These are phyloP conservation scores for Ceratocystis cubensis DNA, from an alignment of 2,329 filamentous ascomycete genomes.

Conservation along the genomic window DNA sequence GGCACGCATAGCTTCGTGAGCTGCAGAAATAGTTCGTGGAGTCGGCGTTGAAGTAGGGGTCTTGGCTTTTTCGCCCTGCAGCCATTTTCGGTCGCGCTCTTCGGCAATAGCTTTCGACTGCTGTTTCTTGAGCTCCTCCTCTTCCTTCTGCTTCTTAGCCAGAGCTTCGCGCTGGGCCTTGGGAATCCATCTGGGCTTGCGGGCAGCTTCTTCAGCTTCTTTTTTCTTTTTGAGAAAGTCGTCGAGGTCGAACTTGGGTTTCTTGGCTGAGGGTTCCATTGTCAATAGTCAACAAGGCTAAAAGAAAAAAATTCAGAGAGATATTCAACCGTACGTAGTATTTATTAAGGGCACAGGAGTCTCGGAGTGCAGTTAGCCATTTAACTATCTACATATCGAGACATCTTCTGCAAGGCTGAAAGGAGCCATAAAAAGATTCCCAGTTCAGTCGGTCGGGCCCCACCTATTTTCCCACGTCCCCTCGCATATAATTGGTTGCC, in stretches of 20 bases:
- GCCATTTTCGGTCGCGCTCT: constrained; percentile 20
- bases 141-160: constrained; percentile 64
- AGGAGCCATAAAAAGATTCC: background rate
- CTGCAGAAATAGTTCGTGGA: constrained; percentile 17
- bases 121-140: constrained; percentile 35
- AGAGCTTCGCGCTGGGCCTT: constrained; percentile 71
- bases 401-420: background rate
- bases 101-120: constrained; percentile 15
- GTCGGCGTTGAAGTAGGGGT: background rate
- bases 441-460: background rate
- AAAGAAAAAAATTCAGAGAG: background rate
- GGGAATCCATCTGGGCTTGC: constrained; percentile 79
- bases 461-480: background rate
- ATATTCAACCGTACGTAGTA: background rate
- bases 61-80: constrained; percentile 15
- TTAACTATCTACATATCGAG: background rate
- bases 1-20: constrained; percentile 22
- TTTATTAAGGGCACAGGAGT: background rate
- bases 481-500: background rate
- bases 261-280: constrained; percentile 24
- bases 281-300: background rate
- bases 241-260: constrained; percentile 62
- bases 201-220: constrained; percentile 67
- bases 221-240: constrained; percentile 76
- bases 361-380: background rate